A percentile compares a stretch with the other conserved stretches of the same genome.
Evolutionary conservation across 2,329 filamentous ascomycete species (phyloP).

Genomic region (Aschersonia sp.): DNA sequence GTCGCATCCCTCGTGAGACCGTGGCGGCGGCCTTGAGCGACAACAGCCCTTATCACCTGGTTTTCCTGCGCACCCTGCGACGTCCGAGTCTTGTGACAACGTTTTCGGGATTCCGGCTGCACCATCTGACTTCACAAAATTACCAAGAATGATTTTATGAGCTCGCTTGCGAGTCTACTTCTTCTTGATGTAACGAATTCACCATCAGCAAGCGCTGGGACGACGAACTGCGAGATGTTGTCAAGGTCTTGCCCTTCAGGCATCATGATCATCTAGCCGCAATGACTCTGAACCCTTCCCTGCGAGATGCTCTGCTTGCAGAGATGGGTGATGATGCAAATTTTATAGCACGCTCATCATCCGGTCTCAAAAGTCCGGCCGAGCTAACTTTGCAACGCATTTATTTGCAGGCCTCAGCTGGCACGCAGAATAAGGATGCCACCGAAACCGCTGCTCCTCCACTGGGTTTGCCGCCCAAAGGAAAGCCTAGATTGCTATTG

Average conservation of each 20-base stretch:
- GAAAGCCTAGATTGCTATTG: conserved; percentile 73
- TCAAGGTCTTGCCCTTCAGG: not conserved
- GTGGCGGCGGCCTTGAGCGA: conserved; percentile 5
- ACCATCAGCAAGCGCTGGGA: not conserved
- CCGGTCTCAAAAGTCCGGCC: conserved; percentile 36
- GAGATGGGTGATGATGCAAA: conserved; percentile 11
- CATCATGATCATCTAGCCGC: not conserved
- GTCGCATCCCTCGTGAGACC: conserved; percentile 4
- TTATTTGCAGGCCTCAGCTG: conserved; percentile 44
- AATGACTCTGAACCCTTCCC: conserved; percentile 20
- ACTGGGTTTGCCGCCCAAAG: conserved; percentile 34
- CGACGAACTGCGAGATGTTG: not conserved
- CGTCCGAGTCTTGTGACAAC: conserved; percentile 1
- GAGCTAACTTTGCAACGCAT: conserved; percentile 50
- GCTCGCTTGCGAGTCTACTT: not conserved
- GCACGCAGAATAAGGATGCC: conserved; percentile 33
- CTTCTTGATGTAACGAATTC: not conserved
- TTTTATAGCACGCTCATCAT: conserved; percentile 14
- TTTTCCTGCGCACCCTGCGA: conserved; percentile 1
- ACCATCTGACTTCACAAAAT: not conserved
- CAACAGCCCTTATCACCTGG: conserved; percentile 1
- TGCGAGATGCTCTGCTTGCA: conserved; percentile 11
- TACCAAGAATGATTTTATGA: not conserved
- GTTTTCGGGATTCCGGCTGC: not conserved
- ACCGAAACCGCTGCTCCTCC: conserved; percentile 28